Percentiles rank a stretch among this genome's conserved stretches.
Evolutionary conservation across 192 early-diverging fungal genomes (phyloP).

Genomic region (Rhizoclosmatium sp.): DNA sequence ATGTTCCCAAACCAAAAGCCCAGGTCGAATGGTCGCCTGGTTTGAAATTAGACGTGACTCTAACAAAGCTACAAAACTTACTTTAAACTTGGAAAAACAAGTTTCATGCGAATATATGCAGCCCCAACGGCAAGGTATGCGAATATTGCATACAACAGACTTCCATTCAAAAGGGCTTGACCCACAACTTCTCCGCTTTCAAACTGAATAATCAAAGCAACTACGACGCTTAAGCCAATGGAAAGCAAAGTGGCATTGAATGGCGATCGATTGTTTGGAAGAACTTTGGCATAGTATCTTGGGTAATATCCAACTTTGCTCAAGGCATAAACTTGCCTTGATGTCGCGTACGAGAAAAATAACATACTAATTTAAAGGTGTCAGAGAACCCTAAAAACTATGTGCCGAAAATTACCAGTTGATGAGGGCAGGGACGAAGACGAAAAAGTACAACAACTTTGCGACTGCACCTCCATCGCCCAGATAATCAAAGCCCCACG

Average conservation of each 20-base stretch:
- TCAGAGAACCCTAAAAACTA: background rate
- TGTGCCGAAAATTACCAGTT: background rate
- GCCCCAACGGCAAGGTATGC: background rate
- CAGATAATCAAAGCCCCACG: background rate
- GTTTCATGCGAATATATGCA: background rate
- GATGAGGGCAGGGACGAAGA: background rate
- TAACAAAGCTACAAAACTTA: background rate
- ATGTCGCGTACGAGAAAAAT: background rate
- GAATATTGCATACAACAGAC: slow-evolving; percentile 1
- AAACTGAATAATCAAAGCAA: slow-evolving; percentile 1
- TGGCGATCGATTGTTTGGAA: background rate
- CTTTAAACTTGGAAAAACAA: background rate
- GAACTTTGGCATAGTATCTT: background rate
- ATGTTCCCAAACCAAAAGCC: background rate
- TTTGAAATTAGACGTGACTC: background rate
- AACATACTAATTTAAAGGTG: background rate
- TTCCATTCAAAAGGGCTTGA: background rate
- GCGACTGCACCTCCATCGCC: background rate
- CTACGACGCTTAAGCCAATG: background rate
- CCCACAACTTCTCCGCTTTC: background rate
- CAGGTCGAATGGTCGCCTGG: background rate
- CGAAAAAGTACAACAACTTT: background rate
- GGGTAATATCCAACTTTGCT: slow-evolving; percentile 2
- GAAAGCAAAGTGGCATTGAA: background rate
- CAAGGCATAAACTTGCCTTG: background rate